phyloP scores from a whole-genome alignment of 768 basidiomycete species.

The Tylopilus vinaceipallidus region DNA sequence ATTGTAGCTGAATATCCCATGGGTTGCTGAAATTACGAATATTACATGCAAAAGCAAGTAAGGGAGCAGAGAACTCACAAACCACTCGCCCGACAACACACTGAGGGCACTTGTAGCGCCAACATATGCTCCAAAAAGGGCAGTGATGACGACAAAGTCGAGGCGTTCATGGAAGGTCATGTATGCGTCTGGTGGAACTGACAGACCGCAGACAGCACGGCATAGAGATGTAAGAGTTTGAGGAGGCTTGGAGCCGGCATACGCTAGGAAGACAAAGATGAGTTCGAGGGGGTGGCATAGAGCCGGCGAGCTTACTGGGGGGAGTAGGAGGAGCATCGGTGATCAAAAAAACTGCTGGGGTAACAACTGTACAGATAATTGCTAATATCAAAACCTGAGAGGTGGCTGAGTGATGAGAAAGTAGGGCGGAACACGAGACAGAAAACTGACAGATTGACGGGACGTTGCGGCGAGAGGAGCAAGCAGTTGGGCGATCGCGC shows the following conservation, averaged over 20 bases:
- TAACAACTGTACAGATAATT: constrained; percentile 62
- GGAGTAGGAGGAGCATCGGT: constrained; percentile 65
- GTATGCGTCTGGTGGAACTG: constrained; percentile 39
- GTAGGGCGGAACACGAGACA: neutral
- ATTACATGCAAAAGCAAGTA: no score
- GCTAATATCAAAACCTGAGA: constrained; percentile 65
- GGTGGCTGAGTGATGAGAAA: neutral
- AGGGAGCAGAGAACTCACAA: no score
- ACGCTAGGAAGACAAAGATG: constrained; percentile 42
- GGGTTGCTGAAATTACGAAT: constrained; percentile 56
- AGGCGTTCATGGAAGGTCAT: constrained; percentile 68
- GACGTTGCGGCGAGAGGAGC: constrained; percentile 58
- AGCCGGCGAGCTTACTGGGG: constrained; percentile 52
- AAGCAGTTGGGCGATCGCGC: constrained; percentile 70
- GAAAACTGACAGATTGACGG: constrained; percentile 56
- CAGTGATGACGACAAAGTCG: constrained; percentile 61
- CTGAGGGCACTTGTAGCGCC: constrained; percentile 65
- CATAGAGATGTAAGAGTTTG: constrained; percentile 53
- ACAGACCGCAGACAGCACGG: constrained; percentile 49
- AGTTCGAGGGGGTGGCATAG: neutral
- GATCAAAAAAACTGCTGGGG: constrained; percentile 61
- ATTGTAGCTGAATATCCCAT: constrained; percentile 64
- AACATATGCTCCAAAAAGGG: constrained; percentile 64
- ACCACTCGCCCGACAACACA: constrained; percentile 62
- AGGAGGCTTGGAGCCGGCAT: constrained; percentile 61